Evolutionary conservation across 1,284 basidiomycete species (phyloP).

Genomic region (Cutaneotrichosporon cavernicola): DNA sequence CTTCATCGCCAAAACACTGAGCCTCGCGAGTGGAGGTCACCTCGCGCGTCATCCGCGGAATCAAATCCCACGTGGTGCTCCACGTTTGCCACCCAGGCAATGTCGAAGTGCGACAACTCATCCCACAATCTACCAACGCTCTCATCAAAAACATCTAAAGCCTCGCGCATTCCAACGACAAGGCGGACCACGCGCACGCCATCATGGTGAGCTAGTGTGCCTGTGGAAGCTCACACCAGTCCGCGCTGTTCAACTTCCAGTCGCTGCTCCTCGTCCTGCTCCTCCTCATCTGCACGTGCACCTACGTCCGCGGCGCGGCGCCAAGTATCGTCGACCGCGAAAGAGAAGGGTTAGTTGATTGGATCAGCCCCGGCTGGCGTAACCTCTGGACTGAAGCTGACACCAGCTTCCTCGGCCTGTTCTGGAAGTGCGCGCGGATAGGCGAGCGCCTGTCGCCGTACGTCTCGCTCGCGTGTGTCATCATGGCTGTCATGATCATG

Average conservation of each 20-base stretch:
- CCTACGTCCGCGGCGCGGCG: conserved; percentile 85
- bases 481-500: conserved; percentile 69
- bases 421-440: conserved; percentile 90
- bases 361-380: too few species aligned
- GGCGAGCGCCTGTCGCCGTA: conserved; percentile 82
- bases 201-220: conserved; percentile 8
- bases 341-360: conserved; percentile 75
- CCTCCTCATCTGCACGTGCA: conserved; percentile 93
- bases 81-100: conserved; percentile 4
- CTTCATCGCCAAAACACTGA: neutral
- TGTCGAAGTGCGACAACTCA: neutral
- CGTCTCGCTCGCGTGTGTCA: conserved; percentile 72
- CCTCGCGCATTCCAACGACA: neutral
- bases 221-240: conserved; percentile 58
- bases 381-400: neutral
- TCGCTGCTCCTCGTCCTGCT: conserved; percentile 90
- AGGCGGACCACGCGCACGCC: neutral
- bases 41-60: conserved; percentile 9
- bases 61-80: conserved; percentile 6
- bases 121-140: neutral
- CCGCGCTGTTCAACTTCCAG: conserved; percentile 97
- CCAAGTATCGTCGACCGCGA: conserved; percentile 90
- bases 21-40: neutral
- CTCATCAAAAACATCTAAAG: neutral
- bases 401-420: conserved; percentile 77